phyloP scores from a whole-genome alignment of 2,329 filamentous ascomycete species.

The Penicillium sumatraense region DNA sequence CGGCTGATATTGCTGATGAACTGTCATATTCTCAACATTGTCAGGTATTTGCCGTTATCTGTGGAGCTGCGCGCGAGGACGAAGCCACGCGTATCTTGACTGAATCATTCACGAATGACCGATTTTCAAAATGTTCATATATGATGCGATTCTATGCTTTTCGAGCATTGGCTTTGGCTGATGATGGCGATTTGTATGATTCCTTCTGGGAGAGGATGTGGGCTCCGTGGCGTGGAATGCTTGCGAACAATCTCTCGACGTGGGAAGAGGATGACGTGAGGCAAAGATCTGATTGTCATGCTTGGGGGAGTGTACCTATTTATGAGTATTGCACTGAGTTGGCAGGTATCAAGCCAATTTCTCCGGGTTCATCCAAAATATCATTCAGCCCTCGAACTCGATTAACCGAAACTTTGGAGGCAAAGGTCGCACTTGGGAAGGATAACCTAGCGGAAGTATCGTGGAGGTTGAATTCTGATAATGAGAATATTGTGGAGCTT shows the following conservation, averaged over 20 bases:
- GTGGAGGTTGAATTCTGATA: slow-evolving; percentile 13
- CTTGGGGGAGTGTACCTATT: slow-evolving; percentile 49
- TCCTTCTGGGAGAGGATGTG: slow-evolving; percentile 35
- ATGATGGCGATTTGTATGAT: slow-evolving; percentile 38
- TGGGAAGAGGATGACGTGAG: slow-evolving; percentile 51
- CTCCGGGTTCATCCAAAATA: slow-evolving; percentile 19
- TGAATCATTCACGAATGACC: slow-evolving; percentile 29
- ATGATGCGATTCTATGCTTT: slow-evolving; percentile 50
- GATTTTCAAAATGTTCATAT: slow-evolving; percentile 42
- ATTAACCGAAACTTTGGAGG: slow-evolving; percentile 15
- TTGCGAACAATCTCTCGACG: slow-evolving; percentile 45
- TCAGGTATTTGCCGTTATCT: slow-evolving; percentile 37
- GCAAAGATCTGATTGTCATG: slow-evolving; percentile 51
- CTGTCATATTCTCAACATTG: slow-evolving; percentile 34
- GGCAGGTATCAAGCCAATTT: slow-evolving; percentile 24
- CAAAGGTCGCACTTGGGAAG: slow-evolving; percentile 26
- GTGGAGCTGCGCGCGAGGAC: slow-evolving; percentile 20
- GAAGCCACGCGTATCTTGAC: slow-evolving; percentile 30
- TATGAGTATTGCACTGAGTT: slow-evolving; percentile 49
- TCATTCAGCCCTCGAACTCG: slow-evolving; percentile 26
- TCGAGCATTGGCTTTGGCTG: slow-evolving; percentile 41
- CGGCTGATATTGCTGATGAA: slow-evolving; percentile 30
- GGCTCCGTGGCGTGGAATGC: slow-evolving; percentile 45
- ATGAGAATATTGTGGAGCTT: slow-evolving; percentile 20
- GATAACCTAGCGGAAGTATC: slow-evolving; percentile 28